phyloP scores from a whole-genome alignment of 495 filamentous ascomycete species.

The Penicillium nucicola region DNA sequence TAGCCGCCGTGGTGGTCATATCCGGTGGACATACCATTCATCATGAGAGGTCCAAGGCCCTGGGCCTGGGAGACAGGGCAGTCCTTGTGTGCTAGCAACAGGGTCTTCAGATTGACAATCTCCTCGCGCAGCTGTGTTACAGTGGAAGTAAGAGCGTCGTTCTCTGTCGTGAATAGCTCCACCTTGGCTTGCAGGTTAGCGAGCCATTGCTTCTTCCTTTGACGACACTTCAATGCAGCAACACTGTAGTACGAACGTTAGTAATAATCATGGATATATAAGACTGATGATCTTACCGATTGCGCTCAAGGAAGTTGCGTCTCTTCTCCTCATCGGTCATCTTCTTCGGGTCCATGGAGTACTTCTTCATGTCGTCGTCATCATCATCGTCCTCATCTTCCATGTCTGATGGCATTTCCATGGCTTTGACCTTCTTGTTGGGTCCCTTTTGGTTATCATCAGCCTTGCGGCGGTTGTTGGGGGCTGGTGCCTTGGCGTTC shows the following conservation, averaged over 20 bases:
- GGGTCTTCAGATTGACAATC: slow-evolving; percentile 90
- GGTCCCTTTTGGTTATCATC: slow-evolving; percentile 69
- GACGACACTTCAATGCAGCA: slow-evolving; percentile 93
- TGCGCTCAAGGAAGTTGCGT: slow-evolving; percentile 95
- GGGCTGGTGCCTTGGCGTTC: slow-evolving; percentile 43
- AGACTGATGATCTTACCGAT: slow-evolving; percentile 65
- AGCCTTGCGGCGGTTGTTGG: slow-evolving; percentile 72
- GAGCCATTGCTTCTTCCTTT: slow-evolving; percentile 99
- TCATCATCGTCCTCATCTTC: slow-evolving; percentile 50
- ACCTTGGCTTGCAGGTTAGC: slow-evolving; percentile 94
- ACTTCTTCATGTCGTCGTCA: slow-evolving; percentile 48
- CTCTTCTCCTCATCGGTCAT: slow-evolving; percentile 99
- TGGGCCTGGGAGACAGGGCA: slow-evolving; percentile 90
- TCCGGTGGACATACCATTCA: slow-evolving; percentile 52
- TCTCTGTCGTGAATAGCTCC: slow-evolving; percentile 85
- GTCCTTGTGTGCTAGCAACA: slow-evolving; percentile 93
- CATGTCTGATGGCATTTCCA: slow-evolving; percentile 51
- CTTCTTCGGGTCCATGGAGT: slow-evolving; percentile 58
- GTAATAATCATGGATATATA: background rate
- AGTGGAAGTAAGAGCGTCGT: slow-evolving; percentile 79
- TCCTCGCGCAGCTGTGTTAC: slow-evolving; percentile 86
- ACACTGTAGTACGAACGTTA: slow-evolving; percentile 60
- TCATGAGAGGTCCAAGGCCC: slow-evolving; percentile 66
- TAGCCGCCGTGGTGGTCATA: slow-evolving; percentile 35
- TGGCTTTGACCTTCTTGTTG: slow-evolving; percentile 70